These are phyloP conservation scores for Corymbia citriodora DNA, from an alignment of 441 rosid genomes.

Conservation along the genomic window DNA sequence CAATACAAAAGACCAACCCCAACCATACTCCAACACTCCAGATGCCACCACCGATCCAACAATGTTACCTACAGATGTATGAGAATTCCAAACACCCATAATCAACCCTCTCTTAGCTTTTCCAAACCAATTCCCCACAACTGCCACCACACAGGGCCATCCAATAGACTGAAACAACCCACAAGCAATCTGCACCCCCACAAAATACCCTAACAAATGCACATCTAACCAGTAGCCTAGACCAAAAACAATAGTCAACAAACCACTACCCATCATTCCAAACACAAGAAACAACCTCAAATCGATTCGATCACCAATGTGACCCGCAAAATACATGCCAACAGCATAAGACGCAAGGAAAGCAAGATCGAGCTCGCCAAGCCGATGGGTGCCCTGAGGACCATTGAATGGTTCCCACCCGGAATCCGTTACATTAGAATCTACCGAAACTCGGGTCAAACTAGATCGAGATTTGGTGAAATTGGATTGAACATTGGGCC, in stretches of 20 bases:
- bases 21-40: slow-evolving; percentile 73
- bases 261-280: slow-evolving; percentile 92
- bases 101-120: slow-evolving; percentile 91
- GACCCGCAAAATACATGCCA: slow-evolving; percentile 91
- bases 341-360: slow-evolving; percentile 66
- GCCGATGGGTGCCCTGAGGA: slow-evolving; percentile 55
- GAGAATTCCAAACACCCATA: slow-evolving; percentile 92
- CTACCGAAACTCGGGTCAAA: slow-evolving; percentile 1
- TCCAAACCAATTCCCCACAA: slow-evolving; percentile 90
- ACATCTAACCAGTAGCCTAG: slow-evolving; percentile 79
- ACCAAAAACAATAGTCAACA: slow-evolving; percentile 60
- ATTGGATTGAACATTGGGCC: slow-evolving; percentile 24
- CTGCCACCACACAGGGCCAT: slow-evolving; percentile 95
- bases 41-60: slow-evolving; percentile 80
- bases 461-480: slow-evolving; percentile 8
- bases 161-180: slow-evolving; percentile 93
- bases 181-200: slow-evolving; percentile 64
- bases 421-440: slow-evolving; percentile 6
- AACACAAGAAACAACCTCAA: slow-evolving; percentile 81
- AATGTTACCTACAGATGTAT: slow-evolving; percentile 84
- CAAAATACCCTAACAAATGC: slow-evolving; percentile 49
- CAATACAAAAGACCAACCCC: slow-evolving; percentile 98
- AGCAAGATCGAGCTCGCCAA: slow-evolving; percentile 89
- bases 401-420: slow-evolving; percentile 93
- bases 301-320: slow-evolving; percentile 74